Conservation (phyloP, 208 protist genomes). For the Leptomonas seymouri region DNA sequence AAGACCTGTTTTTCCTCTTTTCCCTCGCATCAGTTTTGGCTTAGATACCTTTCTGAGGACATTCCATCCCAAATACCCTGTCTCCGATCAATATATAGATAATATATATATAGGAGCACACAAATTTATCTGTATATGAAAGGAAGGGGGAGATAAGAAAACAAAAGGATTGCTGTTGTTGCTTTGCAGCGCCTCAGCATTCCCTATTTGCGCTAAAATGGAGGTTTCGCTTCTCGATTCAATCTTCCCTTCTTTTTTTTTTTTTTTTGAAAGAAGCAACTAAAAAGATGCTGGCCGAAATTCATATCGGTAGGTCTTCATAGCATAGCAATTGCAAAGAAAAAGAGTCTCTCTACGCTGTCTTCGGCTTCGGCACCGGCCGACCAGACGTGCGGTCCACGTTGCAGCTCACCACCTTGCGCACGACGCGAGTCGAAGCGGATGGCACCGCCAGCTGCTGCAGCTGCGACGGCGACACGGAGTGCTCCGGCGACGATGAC, state of each 20-base stretch:
- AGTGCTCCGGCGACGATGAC: slow-evolving; percentile 10
- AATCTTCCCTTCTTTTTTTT: neutral
- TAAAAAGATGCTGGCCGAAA: neutral
- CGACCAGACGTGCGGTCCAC: slow-evolving; percentile 59
- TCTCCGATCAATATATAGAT: slow-evolving; percentile 9
- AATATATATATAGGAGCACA: slow-evolving; percentile 3
- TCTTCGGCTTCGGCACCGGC: slow-evolving; percentile 31
- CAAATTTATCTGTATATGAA: neutral
- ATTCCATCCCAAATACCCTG: neutral
- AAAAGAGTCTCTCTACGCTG: neutral
- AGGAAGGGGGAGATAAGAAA: slow-evolving; percentile 3
- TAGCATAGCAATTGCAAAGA: neutral
- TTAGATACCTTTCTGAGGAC: slow-evolving; percentile 3
- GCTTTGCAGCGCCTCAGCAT: neutral
- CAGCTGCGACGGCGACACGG: neutral
- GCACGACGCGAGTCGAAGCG: slow-evolving; percentile 30
- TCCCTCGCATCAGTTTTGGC: neutral
- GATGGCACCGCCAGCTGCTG: neutral
- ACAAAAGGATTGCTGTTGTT: slow-evolving; percentile 9
- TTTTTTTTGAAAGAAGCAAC: neutral
- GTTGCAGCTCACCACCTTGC: slow-evolving; percentile 44
- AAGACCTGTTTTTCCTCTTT: neutral
- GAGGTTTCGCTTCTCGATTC: neutral
- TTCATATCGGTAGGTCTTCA: neutral
- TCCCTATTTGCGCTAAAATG: neutral